Percentiles rank a stretch among this genome's conserved stretches.
Conservation (phyloP, 2,329 filamentous ascomycete species). For the Sphaerostilbella broomeana region DNA sequence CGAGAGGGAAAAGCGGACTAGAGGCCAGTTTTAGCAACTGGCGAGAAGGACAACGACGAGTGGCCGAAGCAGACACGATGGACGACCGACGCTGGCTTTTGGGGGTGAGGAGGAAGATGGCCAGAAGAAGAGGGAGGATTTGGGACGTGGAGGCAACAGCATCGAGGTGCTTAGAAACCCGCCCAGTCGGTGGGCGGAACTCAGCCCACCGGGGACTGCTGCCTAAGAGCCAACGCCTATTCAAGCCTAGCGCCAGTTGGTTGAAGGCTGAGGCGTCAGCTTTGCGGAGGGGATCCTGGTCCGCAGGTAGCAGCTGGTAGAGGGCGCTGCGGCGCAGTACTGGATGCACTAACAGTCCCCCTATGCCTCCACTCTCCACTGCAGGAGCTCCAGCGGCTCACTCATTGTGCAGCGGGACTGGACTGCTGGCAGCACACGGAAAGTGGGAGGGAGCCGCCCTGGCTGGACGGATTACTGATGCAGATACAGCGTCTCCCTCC, state of each 20-base stretch:
- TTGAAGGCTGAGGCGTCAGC: conserved; percentile 14
- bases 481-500: too few relatives aligned
- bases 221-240: conserved; percentile 15
- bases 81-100: too few relatives aligned
- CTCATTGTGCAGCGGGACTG: too few relatives aligned
- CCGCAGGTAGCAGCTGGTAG: conserved; percentile 1
- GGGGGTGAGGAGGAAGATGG: conserved; percentile 10
- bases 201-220: conserved; percentile 20
- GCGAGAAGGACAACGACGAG: too few relatives aligned
- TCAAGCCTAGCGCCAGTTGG: conserved; percentile 14
- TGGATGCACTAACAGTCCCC: conserved; percentile 8
- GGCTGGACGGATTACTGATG: too few relatives aligned
- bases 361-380: too few relatives aligned
- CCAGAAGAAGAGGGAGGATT: conserved; percentile 15
- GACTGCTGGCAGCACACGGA: too few relatives aligned
- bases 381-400: too few relatives aligned
- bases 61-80: too few relatives aligned
- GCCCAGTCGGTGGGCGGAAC: conserved; percentile 7
- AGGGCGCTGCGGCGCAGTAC: conserved; percentile 6
- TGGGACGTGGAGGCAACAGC: conserved; percentile 11
- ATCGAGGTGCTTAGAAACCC: conserved; percentile 12
- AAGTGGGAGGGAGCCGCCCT: too few relatives aligned
- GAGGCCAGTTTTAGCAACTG: too few relatives aligned
- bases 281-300: conserved; percentile 16
- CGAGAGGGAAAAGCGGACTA: conserved; percentile 19